Evolutionary conservation across 345 rosid genomes (phyloP).

Genomic region (Aurinia saxatilis): DNA sequence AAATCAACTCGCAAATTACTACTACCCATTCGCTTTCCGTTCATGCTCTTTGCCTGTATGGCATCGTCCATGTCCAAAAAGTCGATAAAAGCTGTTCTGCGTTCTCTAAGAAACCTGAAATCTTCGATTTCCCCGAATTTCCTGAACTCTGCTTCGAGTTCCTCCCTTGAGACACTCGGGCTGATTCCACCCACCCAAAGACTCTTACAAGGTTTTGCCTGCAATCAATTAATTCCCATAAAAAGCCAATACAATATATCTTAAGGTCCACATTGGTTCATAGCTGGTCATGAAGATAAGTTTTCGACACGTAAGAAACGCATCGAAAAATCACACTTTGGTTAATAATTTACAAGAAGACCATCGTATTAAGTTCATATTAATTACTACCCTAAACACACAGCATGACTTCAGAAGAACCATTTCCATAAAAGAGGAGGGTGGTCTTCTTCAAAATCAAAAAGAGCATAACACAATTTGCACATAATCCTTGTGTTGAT

Average conservation of each 20-base stretch:
- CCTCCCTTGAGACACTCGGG: constrained; percentile 51
- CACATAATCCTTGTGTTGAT: background rate
- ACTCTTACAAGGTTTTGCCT: constrained; percentile 80
- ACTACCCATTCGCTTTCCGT: constrained; percentile 69
- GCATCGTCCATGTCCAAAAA: constrained; percentile 67
- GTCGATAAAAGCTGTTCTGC: constrained; percentile 71
- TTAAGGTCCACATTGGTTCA: background rate
- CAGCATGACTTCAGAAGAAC: background rate
- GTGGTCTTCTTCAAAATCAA: background rate
- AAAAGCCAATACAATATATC: background rate
- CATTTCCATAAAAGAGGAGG: background rate
- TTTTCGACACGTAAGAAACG: background rate
- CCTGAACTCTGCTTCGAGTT: constrained; percentile 61
- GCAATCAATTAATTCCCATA: constrained; percentile 17
- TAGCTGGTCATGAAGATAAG: background rate
- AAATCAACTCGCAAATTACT: constrained; percentile 87
- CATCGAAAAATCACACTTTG: background rate
- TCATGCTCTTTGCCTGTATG: constrained; percentile 65
- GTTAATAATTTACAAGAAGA: background rate
- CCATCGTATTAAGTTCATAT: background rate
- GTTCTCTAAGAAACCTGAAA: constrained; percentile 66
- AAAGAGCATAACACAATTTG: background rate
- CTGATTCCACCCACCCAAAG: constrained; percentile 94
- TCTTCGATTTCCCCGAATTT: constrained; percentile 79
- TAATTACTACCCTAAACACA: constrained; percentile 6